Base-by-base conservation (phyloP, 257 asterid species). In the Cordia subcordata region DNA sequence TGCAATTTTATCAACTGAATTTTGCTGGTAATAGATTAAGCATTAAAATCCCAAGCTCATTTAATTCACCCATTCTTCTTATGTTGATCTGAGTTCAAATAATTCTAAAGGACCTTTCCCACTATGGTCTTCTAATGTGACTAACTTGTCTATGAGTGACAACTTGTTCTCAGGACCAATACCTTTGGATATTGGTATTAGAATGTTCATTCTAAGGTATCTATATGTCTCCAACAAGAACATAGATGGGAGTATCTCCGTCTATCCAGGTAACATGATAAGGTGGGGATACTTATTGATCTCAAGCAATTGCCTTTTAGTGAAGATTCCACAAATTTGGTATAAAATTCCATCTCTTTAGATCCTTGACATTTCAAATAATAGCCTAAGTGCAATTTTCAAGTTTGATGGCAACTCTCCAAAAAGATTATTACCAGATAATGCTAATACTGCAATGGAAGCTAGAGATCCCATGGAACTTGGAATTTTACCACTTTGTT, bases 331-430 rank as follows among this genome's bases (percentile, higher is more conserved):
- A 32, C 37, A 58, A n/a, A 57, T 65, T 60, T 77, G 75, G 73
- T 57, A 44, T 51, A 65, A 65, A 9, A 8, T 53, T n/a, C 66
- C 73, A 8, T 5, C 18, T 55, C 66, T 72, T 8, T n/a, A n/a
- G n/a, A n/a, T n/a, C n/a, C n/a, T n/a, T n/a, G 82, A 77, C 59
- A 53, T 65, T 62, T 65, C 82, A 20, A 70, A 72, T 63, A 72
- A 72, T 54, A 49, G 10, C 45, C 54, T 76, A 2, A 53, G 65
- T 35, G 79, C n/a, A n/a, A n/a, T n/a, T n/a, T n/a, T n/a, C n/a
- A n/a, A n/a, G n/a, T n/a, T n/a, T n/a, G n/a, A n/a, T n/a, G n/a
- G n/a, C n/a, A n/a, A n/a, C n/a, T n/a, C n/a, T n/a, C n/a, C n/a
- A n/a, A n/a, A n/a, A n/a, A n/a, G n/a, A n/a, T n/a, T n/a, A n/a